Conservation (phyloP, 352 stramenopile species). For the Globisporangium ultimum region DNA sequence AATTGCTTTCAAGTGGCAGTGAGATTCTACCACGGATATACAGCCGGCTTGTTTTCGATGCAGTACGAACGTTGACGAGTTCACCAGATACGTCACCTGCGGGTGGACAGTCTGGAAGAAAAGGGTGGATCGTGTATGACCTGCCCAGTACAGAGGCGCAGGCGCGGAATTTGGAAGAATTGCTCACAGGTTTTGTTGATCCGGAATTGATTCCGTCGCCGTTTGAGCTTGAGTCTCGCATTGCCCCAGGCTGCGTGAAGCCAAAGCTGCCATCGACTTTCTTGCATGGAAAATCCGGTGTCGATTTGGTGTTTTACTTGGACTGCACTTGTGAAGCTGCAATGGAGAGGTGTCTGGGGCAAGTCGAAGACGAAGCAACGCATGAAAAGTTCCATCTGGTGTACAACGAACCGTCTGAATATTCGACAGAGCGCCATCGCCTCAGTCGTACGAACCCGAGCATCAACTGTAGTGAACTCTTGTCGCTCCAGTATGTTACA, state of each 20-base stretch:
- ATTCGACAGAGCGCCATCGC: slow-evolving; percentile 50
- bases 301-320: slow-evolving; percentile 74
- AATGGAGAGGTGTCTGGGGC: slow-evolving; percentile 59
- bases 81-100: neutral
- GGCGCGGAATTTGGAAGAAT: slow-evolving; percentile 40
- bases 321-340: slow-evolving; percentile 27
- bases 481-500: slow-evolving; percentile 51
- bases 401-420: slow-evolving; percentile 34
- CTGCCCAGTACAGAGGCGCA: slow-evolving; percentile 48
- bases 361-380: slow-evolving; percentile 47
- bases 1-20: slow-evolving; percentile 28
- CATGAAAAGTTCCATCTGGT: slow-evolving; percentile 44
- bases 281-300: slow-evolving; percentile 60
- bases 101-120: slow-evolving; percentile 4
- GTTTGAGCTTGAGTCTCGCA: slow-evolving; percentile 49
- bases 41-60: slow-evolving; percentile 46
- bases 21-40: slow-evolving; percentile 52
- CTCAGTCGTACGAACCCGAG: slow-evolving; percentile 48
- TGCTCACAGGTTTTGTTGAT: slow-evolving; percentile 56
- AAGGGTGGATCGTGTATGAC: slow-evolving; percentile 68
- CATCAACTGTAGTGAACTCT: slow-evolving; percentile 36
- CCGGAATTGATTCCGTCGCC: slow-evolving; percentile 31
- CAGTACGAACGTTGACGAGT: slow-evolving; percentile 22
- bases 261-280: slow-evolving; percentile 36
- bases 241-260: slow-evolving; percentile 40